Evolutionary conservation across 2,329 filamentous ascomycete species (phyloP).

Genomic region (Cryoendolithus antarcticus): DNA sequence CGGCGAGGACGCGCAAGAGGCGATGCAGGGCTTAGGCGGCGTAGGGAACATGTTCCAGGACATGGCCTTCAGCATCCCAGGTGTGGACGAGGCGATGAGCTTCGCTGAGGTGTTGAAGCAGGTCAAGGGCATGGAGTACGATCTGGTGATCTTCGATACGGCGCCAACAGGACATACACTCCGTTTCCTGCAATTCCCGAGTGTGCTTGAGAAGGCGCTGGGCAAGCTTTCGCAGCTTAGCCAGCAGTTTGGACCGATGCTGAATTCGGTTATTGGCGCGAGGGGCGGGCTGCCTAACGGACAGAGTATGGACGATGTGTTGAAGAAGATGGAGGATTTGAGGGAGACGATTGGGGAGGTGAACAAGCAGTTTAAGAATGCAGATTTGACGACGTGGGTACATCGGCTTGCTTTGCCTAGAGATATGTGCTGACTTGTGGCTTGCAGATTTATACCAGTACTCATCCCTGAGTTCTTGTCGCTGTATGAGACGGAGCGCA

Average conservation of each 20-base stretch:
- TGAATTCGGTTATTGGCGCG: conserved; percentile 81
- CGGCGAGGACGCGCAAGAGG: conserved; percentile 59
- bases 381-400: conserved; percentile 65
- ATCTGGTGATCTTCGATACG: conserved; percentile 98
- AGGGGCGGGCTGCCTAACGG: conserved; percentile 72
- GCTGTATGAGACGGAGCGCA: conserved; percentile 96
- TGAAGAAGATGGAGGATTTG: conserved; percentile 87
- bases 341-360: conserved; percentile 90
- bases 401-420: too few species aligned
- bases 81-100: conserved; percentile 98
- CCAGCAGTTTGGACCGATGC: conserved; percentile 85
- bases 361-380: conserved; percentile 96
- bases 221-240: conserved; percentile 92
- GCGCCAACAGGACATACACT: conserved; percentile 96
- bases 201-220: conserved; percentile 95
- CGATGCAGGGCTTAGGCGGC: conserved; percentile 52
- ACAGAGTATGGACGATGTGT: conserved; percentile 82
- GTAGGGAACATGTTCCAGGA: conserved; percentile 98
- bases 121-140: conserved; percentile 97
- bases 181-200: conserved; percentile 96
- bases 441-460: conserved; percentile 67
- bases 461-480: conserved; percentile 96
- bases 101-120: conserved; percentile 99
- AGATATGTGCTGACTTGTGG: too few species aligned
- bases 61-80: conserved; percentile 90